Evolutionary conservation across 1,284 basidiomycete species (phyloP).

Genomic region (Cystobasidium slooffiae): DNA sequence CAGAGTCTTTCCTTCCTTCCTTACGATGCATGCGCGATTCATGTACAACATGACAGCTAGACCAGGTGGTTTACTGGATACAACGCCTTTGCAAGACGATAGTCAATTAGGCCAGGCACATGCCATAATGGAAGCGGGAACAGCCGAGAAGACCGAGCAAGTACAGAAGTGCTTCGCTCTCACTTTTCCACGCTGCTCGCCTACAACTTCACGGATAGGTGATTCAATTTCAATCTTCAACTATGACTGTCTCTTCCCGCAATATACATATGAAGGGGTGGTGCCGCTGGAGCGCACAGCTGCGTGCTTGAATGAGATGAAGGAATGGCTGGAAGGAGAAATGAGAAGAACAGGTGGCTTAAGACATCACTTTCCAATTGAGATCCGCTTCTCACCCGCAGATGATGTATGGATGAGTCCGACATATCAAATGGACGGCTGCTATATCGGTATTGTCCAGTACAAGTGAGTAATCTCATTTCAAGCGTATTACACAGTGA

Average conservation of each 20-base stretch:
- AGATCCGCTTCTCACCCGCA: constrained; percentile 83
- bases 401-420: constrained; percentile 96
- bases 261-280: constrained; percentile 57
- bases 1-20: constrained; percentile 29
- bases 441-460: constrained; percentile 95
- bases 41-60: constrained; percentile 34
- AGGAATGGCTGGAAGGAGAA: constrained; percentile 74
- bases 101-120: neutral
- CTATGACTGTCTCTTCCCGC: constrained; percentile 54
- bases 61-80: constrained; percentile 30
- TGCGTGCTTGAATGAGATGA: constrained; percentile 73
- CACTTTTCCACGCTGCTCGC: constrained; percentile 19
- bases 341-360: constrained; percentile 70
- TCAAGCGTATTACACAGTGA: neutral
- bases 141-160: constrained; percentile 7
- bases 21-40: constrained; percentile 39
- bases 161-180: constrained; percentile 12
- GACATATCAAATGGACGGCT: constrained; percentile 75
- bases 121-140: neutral
- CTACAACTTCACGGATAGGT: constrained; percentile 25
- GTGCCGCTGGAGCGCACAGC: constrained; percentile 58
- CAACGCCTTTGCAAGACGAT: constrained; percentile 11
- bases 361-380: constrained; percentile 88
- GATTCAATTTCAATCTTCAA: constrained; percentile 51
- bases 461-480: constrained; percentile 71